A percentile compares a stretch with the other conserved stretches of the same genome.
Evolutionary conservation across 2,329 filamentous ascomycete genomes (phyloP).

Genomic region (Teratosphaeria pseudoeucalypti): DNA sequence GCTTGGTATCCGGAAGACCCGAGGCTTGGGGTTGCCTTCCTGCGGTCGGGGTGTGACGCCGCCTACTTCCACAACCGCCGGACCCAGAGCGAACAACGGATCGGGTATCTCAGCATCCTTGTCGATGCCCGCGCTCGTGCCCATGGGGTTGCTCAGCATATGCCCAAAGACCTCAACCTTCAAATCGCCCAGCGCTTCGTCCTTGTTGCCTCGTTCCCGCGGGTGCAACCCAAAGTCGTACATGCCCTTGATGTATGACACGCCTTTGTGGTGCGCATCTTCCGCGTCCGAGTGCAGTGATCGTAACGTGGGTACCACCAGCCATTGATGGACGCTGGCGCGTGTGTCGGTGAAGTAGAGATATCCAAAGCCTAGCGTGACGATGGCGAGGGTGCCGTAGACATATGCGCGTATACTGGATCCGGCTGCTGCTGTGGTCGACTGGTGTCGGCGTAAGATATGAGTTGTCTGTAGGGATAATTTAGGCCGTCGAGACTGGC

Average conservation of each 20-base stretch:
- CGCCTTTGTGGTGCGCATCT: slow-evolving; percentile 80
- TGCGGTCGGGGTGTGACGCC: slow-evolving; percentile 83
- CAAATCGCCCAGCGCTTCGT: slow-evolving; percentile 41
- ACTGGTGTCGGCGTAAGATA: background rate
- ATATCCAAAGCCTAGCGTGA: slow-evolving; percentile 37
- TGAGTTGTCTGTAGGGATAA: background rate
- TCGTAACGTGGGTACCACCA: slow-evolving; percentile 52
- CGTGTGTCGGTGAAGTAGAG: slow-evolving; percentile 46
- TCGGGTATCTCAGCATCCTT: slow-evolving; percentile 87
- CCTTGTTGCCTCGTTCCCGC: slow-evolving; percentile 61
- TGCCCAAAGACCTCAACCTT: slow-evolving; percentile 64
- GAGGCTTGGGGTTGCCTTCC: slow-evolving; percentile 73
- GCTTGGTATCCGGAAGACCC: slow-evolving; percentile 75
- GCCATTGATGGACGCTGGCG: slow-evolving; percentile 42
- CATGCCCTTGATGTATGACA: slow-evolving; percentile 58
- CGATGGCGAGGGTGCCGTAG: slow-evolving; percentile 18
- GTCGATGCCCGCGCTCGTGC: slow-evolving; percentile 90
- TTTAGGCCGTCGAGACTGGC: background rate
- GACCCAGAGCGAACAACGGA: slow-evolving; percentile 71
- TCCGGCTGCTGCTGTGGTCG: background rate
- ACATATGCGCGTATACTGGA: background rate
- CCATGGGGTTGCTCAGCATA: slow-evolving; percentile 72
- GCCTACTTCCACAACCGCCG: slow-evolving; percentile 82
- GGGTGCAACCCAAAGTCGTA: slow-evolving; percentile 69
- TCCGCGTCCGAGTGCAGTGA: slow-evolving; percentile 65